phyloP scores from a whole-genome alignment of 2,329 filamentous ascomycete genomes.

The Clonostachys chloroleuca region DNA sequence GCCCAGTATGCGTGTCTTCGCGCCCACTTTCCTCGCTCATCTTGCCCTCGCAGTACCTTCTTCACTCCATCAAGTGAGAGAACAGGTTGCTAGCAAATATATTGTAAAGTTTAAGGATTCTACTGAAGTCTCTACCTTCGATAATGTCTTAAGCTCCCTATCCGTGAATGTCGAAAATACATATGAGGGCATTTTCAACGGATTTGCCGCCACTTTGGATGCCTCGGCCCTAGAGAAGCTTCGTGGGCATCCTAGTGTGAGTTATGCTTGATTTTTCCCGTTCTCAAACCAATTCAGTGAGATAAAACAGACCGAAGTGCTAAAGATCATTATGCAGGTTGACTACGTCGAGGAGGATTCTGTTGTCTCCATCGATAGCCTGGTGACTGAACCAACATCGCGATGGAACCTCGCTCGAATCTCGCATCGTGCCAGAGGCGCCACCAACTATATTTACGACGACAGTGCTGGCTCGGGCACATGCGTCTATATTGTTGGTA shows the following conservation, averaged over 20 bases:
- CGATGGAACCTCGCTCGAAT: slow-evolving; percentile 29
- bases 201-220: slow-evolving; percentile 17
- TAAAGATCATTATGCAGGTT: slow-evolving; percentile 8
- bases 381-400: slow-evolving; percentile 18
- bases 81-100: slow-evolving; percentile 6
- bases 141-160: slow-evolving; percentile 1
- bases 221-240: slow-evolving; percentile 15
- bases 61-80: not conserved
- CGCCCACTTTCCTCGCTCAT: not conserved
- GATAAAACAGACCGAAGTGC: not conserved
- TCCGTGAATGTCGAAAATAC: slow-evolving; percentile 6
- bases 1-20: too few relatives aligned
- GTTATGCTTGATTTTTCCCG: too few relatives aligned
- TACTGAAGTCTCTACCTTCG: not conserved
- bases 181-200: slow-evolving; percentile 8
- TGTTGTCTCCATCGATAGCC: slow-evolving; percentile 35
- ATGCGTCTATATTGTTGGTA: slow-evolving; percentile 36
- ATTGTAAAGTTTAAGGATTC: slow-evolving; percentile 9
- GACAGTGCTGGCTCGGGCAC: slow-evolving; percentile 23
- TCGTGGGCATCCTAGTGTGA: slow-evolving; percentile 14
- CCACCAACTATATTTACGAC: slow-evolving; percentile 23
- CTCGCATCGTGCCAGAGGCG: slow-evolving; percentile 16
- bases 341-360: slow-evolving; percentile 29
- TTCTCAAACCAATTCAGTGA: not conserved
- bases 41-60: not conserved